Evolutionary conservation across 345 rosid genomes (phyloP), one percentile per base, ranked within the genome.

Genomic region (Carallia pectinifolia): DNA sequence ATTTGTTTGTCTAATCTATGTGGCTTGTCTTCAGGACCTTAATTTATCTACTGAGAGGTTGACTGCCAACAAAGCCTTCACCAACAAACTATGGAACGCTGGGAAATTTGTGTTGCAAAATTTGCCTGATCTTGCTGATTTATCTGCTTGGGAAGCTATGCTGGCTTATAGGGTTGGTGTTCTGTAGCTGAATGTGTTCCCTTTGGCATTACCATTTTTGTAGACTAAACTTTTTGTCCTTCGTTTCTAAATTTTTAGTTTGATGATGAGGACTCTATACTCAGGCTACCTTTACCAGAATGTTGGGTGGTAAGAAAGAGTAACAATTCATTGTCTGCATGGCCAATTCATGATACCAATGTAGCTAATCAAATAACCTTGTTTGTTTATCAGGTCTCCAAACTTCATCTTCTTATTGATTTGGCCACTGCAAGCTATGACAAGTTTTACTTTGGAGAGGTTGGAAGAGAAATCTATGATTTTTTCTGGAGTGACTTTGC

Each of bases 401-500:
- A 94, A 82, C 90, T 94, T 70, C 98, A 94, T 80, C 53, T 86
- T 64, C 98, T 94, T 74, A 81, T 90, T 48, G 97, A 94, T 74
- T 61, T 69, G 1, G 97, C 86, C 76, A 94, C 98, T 62, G 74
- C 82, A 72, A 86, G 98, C 81, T 91, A 91, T 71, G 91, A 94
- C 40, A 94, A 87, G 76, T 86, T 82, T 72, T 91, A 84, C 88
- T 91, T 94, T 77, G 97, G 96, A 68, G 98, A 91, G 53, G 85
- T 90, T 62, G 98, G 93, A 65, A 91, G 98, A 86, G 98, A 94
- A 81, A 82, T 73, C 76, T 91, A 94, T 80, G 96, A 94, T 68
- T 94, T 94, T 84, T 90, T 91, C 77, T 91, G 98, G 98, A 86
- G 97, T 38, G 98, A 94, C 77, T 94, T 88, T 70, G 98, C 98